These are phyloP conservation scores for Spongiforma sp. DNA, from an alignment of 1,284 basidiomycete species.

Conservation along the genomic window DNA sequence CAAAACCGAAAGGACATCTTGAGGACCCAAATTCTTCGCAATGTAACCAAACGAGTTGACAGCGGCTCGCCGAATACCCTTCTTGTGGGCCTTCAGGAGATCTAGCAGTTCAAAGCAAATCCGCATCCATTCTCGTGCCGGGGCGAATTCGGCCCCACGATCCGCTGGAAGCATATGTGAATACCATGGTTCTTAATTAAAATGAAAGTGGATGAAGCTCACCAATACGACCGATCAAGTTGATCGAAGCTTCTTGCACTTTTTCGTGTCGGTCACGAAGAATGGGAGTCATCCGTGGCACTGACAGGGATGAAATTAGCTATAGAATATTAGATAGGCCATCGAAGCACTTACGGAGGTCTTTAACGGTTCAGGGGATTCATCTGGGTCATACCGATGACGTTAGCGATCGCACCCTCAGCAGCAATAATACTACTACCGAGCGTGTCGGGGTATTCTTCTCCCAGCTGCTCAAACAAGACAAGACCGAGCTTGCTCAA, in stretches of 20 bases:
- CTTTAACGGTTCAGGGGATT: constrained; percentile 99
- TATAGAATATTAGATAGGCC: constrained; percentile 9
- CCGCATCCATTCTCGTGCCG: constrained; percentile 99
- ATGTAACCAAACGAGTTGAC: constrained; percentile 99
- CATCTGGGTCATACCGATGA: constrained; percentile 99
- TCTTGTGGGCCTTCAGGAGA: constrained; percentile 98
- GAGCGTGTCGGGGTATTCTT: constrained; percentile 98
- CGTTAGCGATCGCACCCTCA: constrained; percentile 98
- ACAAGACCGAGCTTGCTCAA: constrained; percentile 97
- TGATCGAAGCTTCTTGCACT: constrained; percentile 99
- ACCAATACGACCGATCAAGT: constrained; percentile 98
- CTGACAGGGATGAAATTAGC: constrained; percentile 44
- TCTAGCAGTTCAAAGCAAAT: constrained; percentile 99
- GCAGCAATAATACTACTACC: constrained; percentile 99
- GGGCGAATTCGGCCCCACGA: constrained; percentile 98
- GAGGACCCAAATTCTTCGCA: constrained; percentile 98
- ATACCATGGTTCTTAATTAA: constrained; percentile 8
- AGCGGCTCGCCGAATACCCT: constrained; percentile 97
- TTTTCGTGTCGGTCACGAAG: constrained; percentile 99
- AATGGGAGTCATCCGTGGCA: constrained; percentile 99
- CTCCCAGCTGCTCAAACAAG: constrained; percentile 97
- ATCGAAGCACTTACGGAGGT: constrained; percentile 75
- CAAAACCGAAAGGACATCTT: constrained; percentile 96
- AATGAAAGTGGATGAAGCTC: constrained; percentile 29
- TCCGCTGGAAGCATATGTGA: constrained; percentile 66